phyloP scores from a whole-genome alignment of 805 yeast species.

The Pichia rugopelliculosa region DNA sequence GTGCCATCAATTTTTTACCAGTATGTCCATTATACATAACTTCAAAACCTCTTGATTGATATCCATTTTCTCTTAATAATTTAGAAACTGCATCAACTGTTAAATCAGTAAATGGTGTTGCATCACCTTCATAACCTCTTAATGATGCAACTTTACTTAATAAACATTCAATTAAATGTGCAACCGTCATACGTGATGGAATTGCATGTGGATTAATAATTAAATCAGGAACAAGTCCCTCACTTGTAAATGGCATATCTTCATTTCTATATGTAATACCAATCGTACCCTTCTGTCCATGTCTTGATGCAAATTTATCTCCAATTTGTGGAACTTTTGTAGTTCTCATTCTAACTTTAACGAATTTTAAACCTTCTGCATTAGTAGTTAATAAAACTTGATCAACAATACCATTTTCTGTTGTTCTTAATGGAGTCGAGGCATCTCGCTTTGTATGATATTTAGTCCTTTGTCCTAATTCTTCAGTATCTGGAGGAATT shows the following conservation, averaged over 20 bases:
- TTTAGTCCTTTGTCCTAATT: conserved; percentile 96
- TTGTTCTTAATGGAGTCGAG: conserved; percentile 91
- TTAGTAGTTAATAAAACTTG: conserved; percentile 95
- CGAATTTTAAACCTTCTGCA: conserved; percentile 96
- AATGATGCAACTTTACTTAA: conserved; percentile 90
- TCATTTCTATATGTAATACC: conserved; percentile 98
- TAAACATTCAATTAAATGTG: conserved; percentile 97
- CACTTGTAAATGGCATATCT: conserved; percentile 96
- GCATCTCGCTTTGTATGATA: conserved; percentile 99
- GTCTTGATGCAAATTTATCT: conserved; percentile 98
- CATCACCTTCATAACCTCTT: conserved; percentile 97
- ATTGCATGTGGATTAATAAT: conserved; percentile 98
- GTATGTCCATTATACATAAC: conserved; percentile 99
- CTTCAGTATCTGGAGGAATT: conserved; percentile 98
- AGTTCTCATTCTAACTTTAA: conserved; percentile 97
- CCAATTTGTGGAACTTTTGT: conserved; percentile 98
- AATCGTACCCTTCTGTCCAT: conserved; percentile 99
- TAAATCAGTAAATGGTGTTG: conserved; percentile 97
- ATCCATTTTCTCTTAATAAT: conserved; percentile 89
- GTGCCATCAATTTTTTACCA: conserved; percentile 96
- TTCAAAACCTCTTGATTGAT: conserved; percentile 97
- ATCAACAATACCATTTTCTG: conserved; percentile 97
- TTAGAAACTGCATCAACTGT: conserved; percentile 96
- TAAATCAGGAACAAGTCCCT: conserved; percentile 95
- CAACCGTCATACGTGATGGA: conserved; percentile 99